A percentile compares a stretch with the other conserved stretches of the same genome.
These are phyloP conservation scores for Colletotrichum tropicale DNA, from an alignment of 2,329 filamentous ascomycete genomes.

Conservation along the genomic window DNA sequence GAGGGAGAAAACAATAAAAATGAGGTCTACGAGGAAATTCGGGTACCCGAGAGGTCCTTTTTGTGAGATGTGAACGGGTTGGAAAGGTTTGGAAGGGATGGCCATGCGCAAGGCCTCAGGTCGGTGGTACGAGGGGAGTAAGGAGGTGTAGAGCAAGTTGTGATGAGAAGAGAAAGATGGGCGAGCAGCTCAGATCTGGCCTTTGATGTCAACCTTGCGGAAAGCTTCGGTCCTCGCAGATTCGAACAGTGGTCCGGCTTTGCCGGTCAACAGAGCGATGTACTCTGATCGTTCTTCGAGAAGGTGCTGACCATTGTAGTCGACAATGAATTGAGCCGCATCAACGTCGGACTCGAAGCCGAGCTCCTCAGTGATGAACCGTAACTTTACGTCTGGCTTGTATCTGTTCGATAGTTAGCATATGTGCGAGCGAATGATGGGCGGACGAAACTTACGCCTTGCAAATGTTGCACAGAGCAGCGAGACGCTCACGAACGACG, in stretches of 20 bases:
- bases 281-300: slow-evolving; percentile 78
- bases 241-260: slow-evolving; percentile 78
- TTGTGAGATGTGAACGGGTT: background rate
- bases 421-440: background rate
- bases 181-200: slow-evolving; percentile 74
- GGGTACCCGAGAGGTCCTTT: background rate
- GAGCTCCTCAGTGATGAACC: slow-evolving; percentile 94
- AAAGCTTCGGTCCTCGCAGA: slow-evolving; percentile 75
- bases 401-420: slow-evolving; percentile 71
- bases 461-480: slow-evolving; percentile 90
- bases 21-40: slow-evolving; percentile 3
- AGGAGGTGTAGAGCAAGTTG: slow-evolving; percentile 11
- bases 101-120: background rate
- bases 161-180: background rate
- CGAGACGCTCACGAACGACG: slow-evolving; percentile 88
- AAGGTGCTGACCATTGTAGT: slow-evolving; percentile 76
- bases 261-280: slow-evolving; percentile 75
- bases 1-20: slow-evolving; percentile 6
- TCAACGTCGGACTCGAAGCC: slow-evolving; percentile 93
- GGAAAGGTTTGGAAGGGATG: background rate
- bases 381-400: slow-evolving; percentile 86
- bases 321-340: slow-evolving; percentile 87
- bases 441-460: slow-evolving; percentile 77
- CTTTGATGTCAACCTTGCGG: slow-evolving; percentile 92
- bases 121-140: background rate